Conservation (phyloP, 495 filamentous ascomycete species). For the Penicillium canescens region DNA sequence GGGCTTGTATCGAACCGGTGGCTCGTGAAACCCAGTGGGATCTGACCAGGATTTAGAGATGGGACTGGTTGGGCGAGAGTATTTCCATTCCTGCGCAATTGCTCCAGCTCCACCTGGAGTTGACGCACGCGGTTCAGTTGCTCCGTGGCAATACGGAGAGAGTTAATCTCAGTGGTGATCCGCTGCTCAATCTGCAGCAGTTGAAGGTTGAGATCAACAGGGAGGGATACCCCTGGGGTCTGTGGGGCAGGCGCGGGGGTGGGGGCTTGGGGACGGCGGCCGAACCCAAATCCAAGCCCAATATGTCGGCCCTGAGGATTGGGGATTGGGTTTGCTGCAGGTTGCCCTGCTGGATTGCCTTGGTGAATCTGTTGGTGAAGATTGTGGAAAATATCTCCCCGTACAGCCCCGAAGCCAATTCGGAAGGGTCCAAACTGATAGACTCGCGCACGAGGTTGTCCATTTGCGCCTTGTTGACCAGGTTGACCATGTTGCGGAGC, state of each 20-base stretch:
- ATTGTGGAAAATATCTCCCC: constrained; percentile 54
- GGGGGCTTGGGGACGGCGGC: constrained; percentile 32
- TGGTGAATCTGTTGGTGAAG: constrained; percentile 51
- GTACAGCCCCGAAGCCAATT: constrained; percentile 57
- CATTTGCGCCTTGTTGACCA: constrained; percentile 32
- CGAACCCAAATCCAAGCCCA: constrained; percentile 47
- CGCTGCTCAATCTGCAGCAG: constrained; percentile 65
- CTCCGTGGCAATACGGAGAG: constrained; percentile 52
- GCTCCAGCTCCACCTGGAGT: constrained; percentile 64
- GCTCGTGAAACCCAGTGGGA: constrained; percentile 20
- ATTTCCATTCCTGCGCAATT: constrained; percentile 53
- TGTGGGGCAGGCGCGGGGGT: constrained; percentile 16
- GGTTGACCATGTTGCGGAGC: constrained; percentile 30
- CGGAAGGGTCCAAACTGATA: constrained; percentile 60
- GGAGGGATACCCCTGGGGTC: constrained; percentile 12
- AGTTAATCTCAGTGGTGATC: constrained; percentile 62
- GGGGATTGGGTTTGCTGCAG: constrained; percentile 23
- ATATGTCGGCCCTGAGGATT: constrained; percentile 38
- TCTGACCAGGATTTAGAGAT: constrained; percentile 14
- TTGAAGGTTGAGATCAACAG: constrained; percentile 49
- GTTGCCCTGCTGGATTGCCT: constrained; percentile 36
- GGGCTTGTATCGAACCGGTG: constrained; percentile 37
- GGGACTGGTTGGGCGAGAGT: constrained; percentile 17
- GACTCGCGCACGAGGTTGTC: constrained; percentile 43
- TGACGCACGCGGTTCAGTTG: constrained; percentile 56